Percentiles rank a stretch among this genome's conserved stretches.
These are phyloP conservation scores for Apophysomyces sp. DNA, from an alignment of 371 early-diverging fungal genomes.

Conservation along the genomic window DNA sequence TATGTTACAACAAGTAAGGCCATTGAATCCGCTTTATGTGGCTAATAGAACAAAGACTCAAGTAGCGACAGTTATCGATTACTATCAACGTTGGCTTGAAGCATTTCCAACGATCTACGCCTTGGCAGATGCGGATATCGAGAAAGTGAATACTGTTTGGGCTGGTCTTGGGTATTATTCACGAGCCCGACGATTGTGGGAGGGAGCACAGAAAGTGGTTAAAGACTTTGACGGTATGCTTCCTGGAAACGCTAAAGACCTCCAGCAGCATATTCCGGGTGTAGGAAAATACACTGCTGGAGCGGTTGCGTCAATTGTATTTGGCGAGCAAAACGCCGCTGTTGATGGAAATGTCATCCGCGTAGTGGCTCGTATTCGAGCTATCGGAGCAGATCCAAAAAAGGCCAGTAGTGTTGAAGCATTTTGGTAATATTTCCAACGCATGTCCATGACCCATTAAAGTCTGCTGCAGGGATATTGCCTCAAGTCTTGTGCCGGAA, in stretches of 20 bases:
- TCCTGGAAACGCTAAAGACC: constrained; percentile 54
- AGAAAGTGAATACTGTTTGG: constrained; percentile 76
- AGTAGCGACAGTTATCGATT: constrained; percentile 74
- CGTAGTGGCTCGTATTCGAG: constrained; percentile 67
- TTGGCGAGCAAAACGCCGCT: constrained; percentile 56
- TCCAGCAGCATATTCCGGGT: constrained; percentile 72
- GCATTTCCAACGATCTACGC: constrained; percentile 74
- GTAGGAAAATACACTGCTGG: constrained; percentile 70
- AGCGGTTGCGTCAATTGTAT: constrained; percentile 79
- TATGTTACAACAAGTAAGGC: constrained; percentile 75
- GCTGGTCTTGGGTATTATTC: constrained; percentile 85
- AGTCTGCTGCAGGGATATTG: constrained; percentile 49
- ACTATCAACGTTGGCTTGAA: constrained; percentile 75
- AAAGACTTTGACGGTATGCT: constrained; percentile 54
- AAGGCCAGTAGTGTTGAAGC: constrained; percentile 53
- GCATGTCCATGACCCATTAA: neutral
- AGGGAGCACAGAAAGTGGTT: constrained; percentile 69
- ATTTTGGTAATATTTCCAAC: constrained; percentile 50
- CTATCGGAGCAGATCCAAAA: constrained; percentile 74
- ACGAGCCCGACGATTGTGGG: constrained; percentile 70
- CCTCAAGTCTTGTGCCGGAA: constrained; percentile 53
- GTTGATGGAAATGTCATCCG: constrained; percentile 88
- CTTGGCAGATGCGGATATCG: constrained; percentile 68
- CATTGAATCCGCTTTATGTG: neutral
- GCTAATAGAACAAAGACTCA: constrained; percentile 48